Percentiles rank a stretch among this genome's conserved stretches.
Evolutionary conservation across 108 stramenopile species (phyloP).

Genomic region (Nannochloropsis oceanica): DNA sequence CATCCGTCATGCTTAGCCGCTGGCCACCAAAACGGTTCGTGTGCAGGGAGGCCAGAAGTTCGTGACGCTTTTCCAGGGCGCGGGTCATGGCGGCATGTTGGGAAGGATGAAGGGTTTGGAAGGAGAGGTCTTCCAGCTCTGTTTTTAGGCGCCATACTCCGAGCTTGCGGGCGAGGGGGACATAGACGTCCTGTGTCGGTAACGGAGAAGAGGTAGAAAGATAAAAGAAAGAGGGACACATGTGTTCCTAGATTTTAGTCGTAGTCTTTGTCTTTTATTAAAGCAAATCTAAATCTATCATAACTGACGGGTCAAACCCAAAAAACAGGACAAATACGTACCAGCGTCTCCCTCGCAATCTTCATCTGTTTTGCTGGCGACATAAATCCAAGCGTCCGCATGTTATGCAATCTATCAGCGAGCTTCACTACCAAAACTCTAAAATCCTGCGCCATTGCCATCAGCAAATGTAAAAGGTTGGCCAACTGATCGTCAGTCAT

Average conservation of each 20-base stretch:
- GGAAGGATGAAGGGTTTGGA: slow-evolving; percentile 75
- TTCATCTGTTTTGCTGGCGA: slow-evolving; percentile 77
- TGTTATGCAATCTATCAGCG: slow-evolving; percentile 85
- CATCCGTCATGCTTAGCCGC: neutral
- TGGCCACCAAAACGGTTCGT: neutral
- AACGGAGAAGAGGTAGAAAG: neutral
- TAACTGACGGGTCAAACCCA: neutral
- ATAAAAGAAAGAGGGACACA: neutral
- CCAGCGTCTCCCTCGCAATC: slow-evolving; percentile 70
- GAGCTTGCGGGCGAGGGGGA: slow-evolving; percentile 85
- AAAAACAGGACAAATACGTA: neutral
- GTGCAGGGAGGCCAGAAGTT: neutral
- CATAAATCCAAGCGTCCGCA: slow-evolving; percentile 78
- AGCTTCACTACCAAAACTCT: slow-evolving; percentile 85
- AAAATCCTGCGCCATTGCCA: slow-evolving; percentile 92
- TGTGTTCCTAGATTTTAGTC: neutral
- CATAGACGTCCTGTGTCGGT: slow-evolving; percentile 61
- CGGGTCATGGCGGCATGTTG: slow-evolving; percentile 61
- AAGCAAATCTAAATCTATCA: neutral
- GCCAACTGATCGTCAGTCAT: slow-evolving; percentile 74
- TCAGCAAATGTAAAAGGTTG: slow-evolving; percentile 83
- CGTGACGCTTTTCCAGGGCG: neutral
- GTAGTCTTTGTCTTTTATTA: neutral
- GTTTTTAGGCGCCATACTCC: slow-evolving; percentile 88
- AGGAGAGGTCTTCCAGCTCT: slow-evolving; percentile 82